Base-by-base conservation (phyloP, 495 filamentous ascomycete genomes). In the Hypoxylon intermedium region DNA sequence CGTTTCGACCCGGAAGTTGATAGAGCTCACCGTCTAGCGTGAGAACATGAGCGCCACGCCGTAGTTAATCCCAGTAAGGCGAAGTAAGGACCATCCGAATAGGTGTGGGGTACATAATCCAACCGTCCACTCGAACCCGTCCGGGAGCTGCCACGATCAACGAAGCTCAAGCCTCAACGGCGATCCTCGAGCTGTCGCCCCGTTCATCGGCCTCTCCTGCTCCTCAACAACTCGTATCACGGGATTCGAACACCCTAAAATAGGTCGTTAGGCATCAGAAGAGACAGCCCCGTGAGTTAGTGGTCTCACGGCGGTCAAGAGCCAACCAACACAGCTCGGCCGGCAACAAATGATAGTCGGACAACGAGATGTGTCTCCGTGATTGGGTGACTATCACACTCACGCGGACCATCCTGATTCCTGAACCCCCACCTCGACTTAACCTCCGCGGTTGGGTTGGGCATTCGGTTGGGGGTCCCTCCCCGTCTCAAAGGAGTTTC, bases 321-420 rank as follows among this genome's bases (percentile, higher is more conserved):
- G 52, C 68, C 65, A 71, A 68, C 59, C 59, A 61, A 60, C 37
- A 38, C 42, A 47, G 41, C 18, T 42, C 53, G 60, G 38, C 53
- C 24, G 26, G 13, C 15, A 21, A 61, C 48, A 44, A 65, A 60
- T 54, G 49, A 52, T 56, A 60, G 51, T 57, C 59, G 58, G 57
- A 57, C 51, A 59, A 49, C 21, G 28, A 18, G 44, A 44, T 23
- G 42, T 58, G 49, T 55, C 49, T 53, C 40, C 33, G 30, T 57
- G 47, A 63, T 52, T 58, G 61, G n/a, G 57, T 52, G 44, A 52
- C 33, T 18, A 19, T 28, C 19, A 45, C 26, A 42, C 18, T 19
- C 56, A 63, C 53, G 34, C 16, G 40, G 50, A 15, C 48, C 24
- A 49, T 50, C 46, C 36, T 31, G 18, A 31, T 53, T 50, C 46